Evolutionary conservation across 2,329 filamentous ascomycete species (phyloP), one percentile per base, ranked within the genome.

Genomic region (Pseudocercospora fuligena): DNA sequence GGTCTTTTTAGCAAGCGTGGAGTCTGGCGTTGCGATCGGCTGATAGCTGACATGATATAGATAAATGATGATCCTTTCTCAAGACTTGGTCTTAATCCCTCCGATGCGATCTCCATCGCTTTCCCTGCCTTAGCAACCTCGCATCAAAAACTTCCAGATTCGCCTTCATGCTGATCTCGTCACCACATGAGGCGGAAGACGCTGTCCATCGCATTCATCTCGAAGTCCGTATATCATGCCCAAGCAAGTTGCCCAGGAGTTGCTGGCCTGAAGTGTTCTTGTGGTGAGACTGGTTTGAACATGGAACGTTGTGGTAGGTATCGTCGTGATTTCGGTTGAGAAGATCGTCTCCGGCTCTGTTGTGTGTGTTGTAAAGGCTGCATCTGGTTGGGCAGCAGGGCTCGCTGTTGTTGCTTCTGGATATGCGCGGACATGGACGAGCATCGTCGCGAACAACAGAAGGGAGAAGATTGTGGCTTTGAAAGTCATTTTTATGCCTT

Each of bases 211-310:
- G 12, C 57, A 60, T 16, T 60, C 31, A n/a, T 40, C 40, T 27
- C 57, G 57, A 27, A 60, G 57, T 7, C 31, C 31, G 23, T 43
- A 60, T 12, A 60, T 60, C 31, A 43, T 60, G 14, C 57, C 57
- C 21, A 60, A 29, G 31, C 57, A 60, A 16, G 57, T 60, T 16
- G 57, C 57, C 57, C 57, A 60, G 31, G 33, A 60, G 33, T 60
- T 60, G 11, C 14, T 40, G 5, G 57, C n/a, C 14, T 23, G 16
- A 7, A 43, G 56, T 9, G 56, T 59, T 6, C 21, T 23, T 16
- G 56, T 40, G 9, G 56, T 59, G 2, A 29, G n/a, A 7, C 16
- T 33, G 11, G 16, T 6, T 23, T 9, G 11, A 3, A 14, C 7
- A n/a, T 59, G 1, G 31, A 19, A 19, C 9, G 56, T 59, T 16